Evolutionary conservation across 306 rosid genomes (phyloP).

Genomic region (Glycine latifolia): DNA sequence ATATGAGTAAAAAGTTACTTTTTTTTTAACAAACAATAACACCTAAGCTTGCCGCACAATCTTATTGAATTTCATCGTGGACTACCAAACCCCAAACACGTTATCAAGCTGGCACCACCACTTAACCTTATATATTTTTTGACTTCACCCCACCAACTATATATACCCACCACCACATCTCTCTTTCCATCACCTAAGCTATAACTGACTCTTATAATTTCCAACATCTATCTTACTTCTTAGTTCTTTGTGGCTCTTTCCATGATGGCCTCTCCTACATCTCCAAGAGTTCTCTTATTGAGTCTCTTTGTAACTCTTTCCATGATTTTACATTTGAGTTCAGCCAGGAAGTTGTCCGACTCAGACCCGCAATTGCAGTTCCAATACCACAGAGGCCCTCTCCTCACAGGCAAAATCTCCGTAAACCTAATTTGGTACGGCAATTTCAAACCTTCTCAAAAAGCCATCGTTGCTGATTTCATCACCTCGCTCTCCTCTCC

Average conservation of each 20-base stretch:
- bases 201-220: no score
- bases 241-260: background rate
- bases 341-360: constrained; percentile 41
- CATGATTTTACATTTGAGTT: constrained; percentile 30
- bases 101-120: constrained; percentile 26
- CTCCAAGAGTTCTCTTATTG: background rate
- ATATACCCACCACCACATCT: background rate
- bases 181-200: background rate
- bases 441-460: constrained; percentile 61
- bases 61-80: background rate
- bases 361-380: constrained; percentile 41
- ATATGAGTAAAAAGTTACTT: no score
- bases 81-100: constrained; percentile 19
- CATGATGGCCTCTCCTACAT: constrained; percentile 43
- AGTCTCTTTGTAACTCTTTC: no score
- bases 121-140: no score
- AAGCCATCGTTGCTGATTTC: constrained; percentile 59
- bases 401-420: constrained; percentile 48
- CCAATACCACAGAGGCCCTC: constrained; percentile 55
- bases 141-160: constrained; percentile 8
- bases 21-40: no score
- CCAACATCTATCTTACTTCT: background rate
- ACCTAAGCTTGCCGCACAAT: background rate
- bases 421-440: constrained; percentile 62
- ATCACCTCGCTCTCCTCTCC: constrained; percentile 50